Conservation (phyloP, 2,329 filamentous ascomycete genomes). For the Didymella arachidicola region DNA sequence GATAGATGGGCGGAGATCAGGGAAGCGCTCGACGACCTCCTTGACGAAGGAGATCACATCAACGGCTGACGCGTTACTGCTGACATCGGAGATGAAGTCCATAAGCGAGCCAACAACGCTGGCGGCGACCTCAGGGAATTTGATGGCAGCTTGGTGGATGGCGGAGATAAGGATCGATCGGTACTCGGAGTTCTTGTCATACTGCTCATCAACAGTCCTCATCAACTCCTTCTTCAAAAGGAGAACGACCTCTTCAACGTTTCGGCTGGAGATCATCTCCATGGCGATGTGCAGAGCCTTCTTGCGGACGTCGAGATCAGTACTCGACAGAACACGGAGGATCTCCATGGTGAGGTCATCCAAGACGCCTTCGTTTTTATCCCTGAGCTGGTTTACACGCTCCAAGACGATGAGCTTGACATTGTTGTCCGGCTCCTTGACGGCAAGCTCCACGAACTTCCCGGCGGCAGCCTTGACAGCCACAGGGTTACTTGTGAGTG, state of each 20-base stretch:
- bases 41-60: slow-evolving; percentile 99
- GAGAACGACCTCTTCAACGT: slow-evolving; percentile 96
- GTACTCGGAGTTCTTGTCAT: slow-evolving; percentile 73
- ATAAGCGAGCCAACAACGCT: slow-evolving; percentile 96
- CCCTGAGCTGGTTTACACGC: slow-evolving; percentile 84
- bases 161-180: slow-evolving; percentile 94
- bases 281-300: slow-evolving; percentile 90
- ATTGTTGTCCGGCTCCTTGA: slow-evolving; percentile 98
- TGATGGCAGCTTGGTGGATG: slow-evolving; percentile 98
- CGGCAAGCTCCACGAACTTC: slow-evolving; percentile 96
- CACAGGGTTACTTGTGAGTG: slow-evolving; percentile 93
- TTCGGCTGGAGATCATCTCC: slow-evolving; percentile 99
- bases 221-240: slow-evolving; percentile 96
- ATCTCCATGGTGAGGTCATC: slow-evolving; percentile 98
- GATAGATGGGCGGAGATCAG: slow-evolving; percentile 84
- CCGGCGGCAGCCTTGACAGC: slow-evolving; percentile 94
- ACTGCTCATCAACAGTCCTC: slow-evolving; percentile 98
- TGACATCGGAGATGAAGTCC: slow-evolving; percentile 99
- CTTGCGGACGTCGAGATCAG: slow-evolving; percentile 92
- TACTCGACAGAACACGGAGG: slow-evolving; percentile 89
- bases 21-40: slow-evolving; percentile 98
- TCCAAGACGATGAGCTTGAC: slow-evolving; percentile 98
- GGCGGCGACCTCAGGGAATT: slow-evolving; percentile 96
- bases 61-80: slow-evolving; percentile 95
- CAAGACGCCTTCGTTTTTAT: slow-evolving; percentile 87